A percentile compares a stretch with the other conserved stretches of the same genome.
Evolutionary conservation across 495 filamentous ascomycete genomes (phyloP).

Genomic region (Trichoderma gamsii): DNA sequence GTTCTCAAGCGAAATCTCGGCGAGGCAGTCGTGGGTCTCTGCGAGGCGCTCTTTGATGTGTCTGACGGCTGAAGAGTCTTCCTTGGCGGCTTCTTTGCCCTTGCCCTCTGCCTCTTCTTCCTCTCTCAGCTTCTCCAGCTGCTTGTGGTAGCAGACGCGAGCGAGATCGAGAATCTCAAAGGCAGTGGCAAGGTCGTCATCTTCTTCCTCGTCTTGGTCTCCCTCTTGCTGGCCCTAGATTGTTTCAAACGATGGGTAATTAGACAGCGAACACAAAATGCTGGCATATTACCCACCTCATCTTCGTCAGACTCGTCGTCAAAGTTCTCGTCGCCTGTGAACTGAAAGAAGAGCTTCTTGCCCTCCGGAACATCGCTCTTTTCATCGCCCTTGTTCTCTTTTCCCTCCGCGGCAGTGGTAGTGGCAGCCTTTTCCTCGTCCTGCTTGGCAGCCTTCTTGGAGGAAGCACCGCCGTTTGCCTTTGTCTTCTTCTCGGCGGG

Average conservation of each 20-base stretch:
- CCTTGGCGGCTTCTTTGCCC: constrained; percentile 45
- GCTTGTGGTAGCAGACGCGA: constrained; percentile 65
- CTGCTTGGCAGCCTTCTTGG: constrained; percentile 27
- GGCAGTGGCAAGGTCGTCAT: constrained; percentile 84
- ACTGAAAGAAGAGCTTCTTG: constrained; percentile 74
- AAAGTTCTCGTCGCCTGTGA: constrained; percentile 90
- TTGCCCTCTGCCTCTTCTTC: constrained; percentile 38
- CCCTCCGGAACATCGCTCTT: constrained; percentile 22
- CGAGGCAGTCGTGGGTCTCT: constrained; percentile 85
- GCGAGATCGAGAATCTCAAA: constrained; percentile 90
- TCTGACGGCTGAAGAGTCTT: constrained; percentile 44
- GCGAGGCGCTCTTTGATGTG: constrained; percentile 76
- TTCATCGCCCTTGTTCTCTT: constrained; percentile 32
- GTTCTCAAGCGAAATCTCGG: constrained; percentile 91
- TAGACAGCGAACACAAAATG: not conserved
- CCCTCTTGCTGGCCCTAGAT: constrained; percentile 31
- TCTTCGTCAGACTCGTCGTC: constrained; percentile 73
- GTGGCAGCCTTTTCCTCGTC: constrained; percentile 48
- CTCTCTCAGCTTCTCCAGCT: constrained; percentile 38
- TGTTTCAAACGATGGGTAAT: not conserved
- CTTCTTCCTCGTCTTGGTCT: constrained; percentile 63
- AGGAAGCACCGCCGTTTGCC: constrained; percentile 18
- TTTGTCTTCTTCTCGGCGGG: constrained; percentile 49
- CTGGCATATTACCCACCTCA: constrained; percentile 23
- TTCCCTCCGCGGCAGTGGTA: constrained; percentile 31